A percentile compares a stretch with the other conserved stretches of the same genome.
phyloP scores from a whole-genome alignment of 768 basidiomycete species.

The Coprinopsis marcescibilis region DNA sequence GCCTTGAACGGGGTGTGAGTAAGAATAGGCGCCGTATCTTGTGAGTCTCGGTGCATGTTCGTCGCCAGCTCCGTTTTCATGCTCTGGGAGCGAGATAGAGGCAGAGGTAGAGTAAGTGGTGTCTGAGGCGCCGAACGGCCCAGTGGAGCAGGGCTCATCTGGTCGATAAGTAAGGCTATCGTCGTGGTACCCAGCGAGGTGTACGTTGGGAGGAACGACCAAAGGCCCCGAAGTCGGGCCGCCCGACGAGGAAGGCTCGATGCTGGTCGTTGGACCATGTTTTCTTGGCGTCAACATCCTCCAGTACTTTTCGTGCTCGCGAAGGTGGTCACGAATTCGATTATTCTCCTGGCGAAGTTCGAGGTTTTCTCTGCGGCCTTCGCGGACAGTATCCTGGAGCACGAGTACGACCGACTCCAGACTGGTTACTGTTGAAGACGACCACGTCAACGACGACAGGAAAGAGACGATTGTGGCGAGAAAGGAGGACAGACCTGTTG shows the following conservation, averaged over 20 bases:
- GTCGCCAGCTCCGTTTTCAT: constrained; percentile 13
- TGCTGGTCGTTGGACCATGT: constrained; percentile 46
- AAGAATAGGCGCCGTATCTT: constrained; percentile 51
- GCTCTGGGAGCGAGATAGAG: constrained; percentile 30
- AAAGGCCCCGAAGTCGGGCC: constrained; percentile 38
- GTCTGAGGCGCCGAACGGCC: constrained; percentile 37
- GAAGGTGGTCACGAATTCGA: constrained; percentile 56
- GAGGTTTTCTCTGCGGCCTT: constrained; percentile 53
- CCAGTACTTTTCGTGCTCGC: constrained; percentile 74
- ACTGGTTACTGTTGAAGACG: constrained; percentile 54
- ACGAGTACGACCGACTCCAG: constrained; percentile 81
- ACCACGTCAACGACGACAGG: constrained; percentile 18
- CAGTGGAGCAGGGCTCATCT: constrained; percentile 41
- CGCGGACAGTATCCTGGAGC: constrained; percentile 75
- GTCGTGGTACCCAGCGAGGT: constrained; percentile 23
- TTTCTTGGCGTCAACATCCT: constrained; percentile 59
- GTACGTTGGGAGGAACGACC: neutral
- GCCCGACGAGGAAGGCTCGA: constrained; percentile 47
- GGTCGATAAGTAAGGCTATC: constrained; percentile 44
- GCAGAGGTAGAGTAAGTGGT: constrained; percentile 37
- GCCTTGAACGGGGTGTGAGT: constrained; percentile 22
- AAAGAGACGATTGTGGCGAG: constrained; percentile 1
- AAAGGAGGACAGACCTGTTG: constrained; percentile 47
- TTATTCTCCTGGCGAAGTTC: constrained; percentile 62
- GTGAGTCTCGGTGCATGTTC: constrained; percentile 25